phyloP scores from a whole-genome alignment of 768 basidiomycete species.

The Auriscalpium microsporum region DNA sequence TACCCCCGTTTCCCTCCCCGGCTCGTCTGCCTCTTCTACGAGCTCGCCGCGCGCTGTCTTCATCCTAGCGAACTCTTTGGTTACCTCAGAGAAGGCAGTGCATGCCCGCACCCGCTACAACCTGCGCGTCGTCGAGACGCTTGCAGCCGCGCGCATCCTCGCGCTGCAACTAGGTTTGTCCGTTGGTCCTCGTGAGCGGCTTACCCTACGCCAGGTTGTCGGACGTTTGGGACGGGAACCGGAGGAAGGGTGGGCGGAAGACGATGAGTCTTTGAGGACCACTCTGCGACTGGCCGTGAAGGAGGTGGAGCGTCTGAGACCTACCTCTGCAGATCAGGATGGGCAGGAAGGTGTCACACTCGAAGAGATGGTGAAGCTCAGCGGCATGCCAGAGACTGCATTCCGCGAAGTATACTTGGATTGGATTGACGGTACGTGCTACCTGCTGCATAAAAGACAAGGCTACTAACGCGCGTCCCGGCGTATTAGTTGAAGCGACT shows the following conservation, averaged over 20 bases:
- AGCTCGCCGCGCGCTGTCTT: slow-evolving; percentile 37
- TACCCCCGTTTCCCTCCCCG: slow-evolving; percentile 56
- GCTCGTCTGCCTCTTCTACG: slow-evolving; percentile 21
- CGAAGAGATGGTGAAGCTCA: slow-evolving; percentile 64
- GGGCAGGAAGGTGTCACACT: slow-evolving; percentile 55
- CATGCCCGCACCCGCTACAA: slow-evolving; percentile 78
- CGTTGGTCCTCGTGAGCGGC: slow-evolving; percentile 35
- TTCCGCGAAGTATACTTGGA: slow-evolving; percentile 68
- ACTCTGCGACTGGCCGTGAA: slow-evolving; percentile 39
- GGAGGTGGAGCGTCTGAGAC: slow-evolving; percentile 47
- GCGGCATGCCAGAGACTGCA: slow-evolving; percentile 42
- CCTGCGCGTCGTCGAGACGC: slow-evolving; percentile 85
- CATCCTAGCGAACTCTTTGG: slow-evolving; percentile 77
- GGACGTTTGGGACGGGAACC: slow-evolving; percentile 44
- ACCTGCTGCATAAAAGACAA: background rate
- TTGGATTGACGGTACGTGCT: slow-evolving; percentile 64
- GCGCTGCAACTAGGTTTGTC: slow-evolving; percentile 46
- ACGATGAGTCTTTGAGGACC: slow-evolving; percentile 36
- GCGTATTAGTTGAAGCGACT: slow-evolving; percentile 56
- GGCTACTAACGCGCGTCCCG: background rate
- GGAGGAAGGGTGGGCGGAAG: slow-evolving; percentile 32
- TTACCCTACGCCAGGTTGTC: slow-evolving; percentile 62
- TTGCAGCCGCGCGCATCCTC: slow-evolving; percentile 70
- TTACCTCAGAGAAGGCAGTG: slow-evolving; percentile 71
- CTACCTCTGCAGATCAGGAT: slow-evolving; percentile 28